A percentile compares a stretch with the other conserved stretches of the same genome.
Evolutionary conservation across 1,139 yeast species (phyloP).

Genomic region (Pneumocystis wakefieldiae): DNA sequence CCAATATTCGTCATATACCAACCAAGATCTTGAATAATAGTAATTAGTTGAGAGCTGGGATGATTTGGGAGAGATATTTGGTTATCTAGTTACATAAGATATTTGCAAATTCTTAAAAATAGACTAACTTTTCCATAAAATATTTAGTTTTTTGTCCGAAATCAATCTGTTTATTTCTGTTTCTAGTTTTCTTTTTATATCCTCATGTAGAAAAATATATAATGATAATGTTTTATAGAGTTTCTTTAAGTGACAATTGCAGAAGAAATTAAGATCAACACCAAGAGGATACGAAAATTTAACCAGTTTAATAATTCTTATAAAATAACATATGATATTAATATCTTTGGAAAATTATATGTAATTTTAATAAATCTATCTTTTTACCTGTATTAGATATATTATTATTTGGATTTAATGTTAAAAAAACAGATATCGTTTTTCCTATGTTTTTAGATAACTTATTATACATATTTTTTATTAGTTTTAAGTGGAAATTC

Average conservation of each 20-base stretch:
- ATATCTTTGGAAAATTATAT: background rate
- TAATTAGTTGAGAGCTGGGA: background rate
- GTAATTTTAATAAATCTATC: background rate
- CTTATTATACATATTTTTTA: background rate
- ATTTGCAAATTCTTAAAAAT: background rate
- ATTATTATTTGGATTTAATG: background rate
- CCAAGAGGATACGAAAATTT: background rate
- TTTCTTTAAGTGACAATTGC: background rate
- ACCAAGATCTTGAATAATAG: background rate
- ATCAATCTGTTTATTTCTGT: background rate
- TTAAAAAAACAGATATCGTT: background rate
- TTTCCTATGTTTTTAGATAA: background rate
- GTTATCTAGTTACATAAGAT: background rate
- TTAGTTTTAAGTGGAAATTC: background rate
- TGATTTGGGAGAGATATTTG: background rate
- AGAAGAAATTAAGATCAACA: background rate
- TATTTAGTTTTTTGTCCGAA: background rate
- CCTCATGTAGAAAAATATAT: background rate
- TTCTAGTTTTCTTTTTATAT: background rate
- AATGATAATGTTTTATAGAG: background rate
- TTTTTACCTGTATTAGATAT: background rate
- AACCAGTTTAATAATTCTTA: background rate
- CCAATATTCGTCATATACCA: background rate
- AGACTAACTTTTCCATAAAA: background rate
- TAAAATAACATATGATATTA: background rate